phyloP scores from a whole-genome alignment of 108 stramenopile species.

The Nitzschia inconspicua region DNA sequence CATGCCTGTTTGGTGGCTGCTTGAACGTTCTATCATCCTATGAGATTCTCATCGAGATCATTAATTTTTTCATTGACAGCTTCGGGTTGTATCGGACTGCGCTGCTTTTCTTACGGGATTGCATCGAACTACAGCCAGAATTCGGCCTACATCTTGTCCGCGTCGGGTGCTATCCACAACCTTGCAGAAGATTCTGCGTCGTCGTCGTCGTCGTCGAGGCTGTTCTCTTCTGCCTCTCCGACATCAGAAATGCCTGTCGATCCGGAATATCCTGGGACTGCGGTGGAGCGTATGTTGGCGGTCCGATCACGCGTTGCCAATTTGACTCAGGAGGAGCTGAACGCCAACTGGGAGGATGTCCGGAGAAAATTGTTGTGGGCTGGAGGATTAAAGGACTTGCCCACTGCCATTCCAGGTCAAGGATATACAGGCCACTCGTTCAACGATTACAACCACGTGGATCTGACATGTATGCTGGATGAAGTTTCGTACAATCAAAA shows the following conservation, averaged over 20 bases:
- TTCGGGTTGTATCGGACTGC: neutral
- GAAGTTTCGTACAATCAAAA: constrained; percentile 68
- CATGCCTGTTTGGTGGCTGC: no score
- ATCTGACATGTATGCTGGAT: constrained; percentile 85
- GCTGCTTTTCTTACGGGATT: neutral
- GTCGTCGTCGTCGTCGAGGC: neutral
- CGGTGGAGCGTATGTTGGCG: constrained; percentile 58
- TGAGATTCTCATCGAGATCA: constrained; percentile 10
- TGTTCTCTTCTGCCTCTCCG: neutral
- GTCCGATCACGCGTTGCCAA: constrained; percentile 60
- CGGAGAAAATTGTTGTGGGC: constrained; percentile 87
- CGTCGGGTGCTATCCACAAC: constrained; percentile 10
- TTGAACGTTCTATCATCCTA: no score
- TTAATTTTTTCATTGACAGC: constrained; percentile 22
- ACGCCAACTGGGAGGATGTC: constrained; percentile 71
- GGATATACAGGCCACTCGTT: constrained; percentile 92
- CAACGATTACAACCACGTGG: constrained; percentile 91
- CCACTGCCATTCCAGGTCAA: constrained; percentile 65
- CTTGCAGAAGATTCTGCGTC: neutral
- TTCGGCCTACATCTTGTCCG: constrained; percentile 20
- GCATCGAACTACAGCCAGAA: neutral
- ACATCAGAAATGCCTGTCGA: constrained; percentile 29
- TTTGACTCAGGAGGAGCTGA: constrained; percentile 45
- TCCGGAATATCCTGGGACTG: constrained; percentile 76
- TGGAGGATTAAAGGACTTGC: constrained; percentile 79